phyloP scores from a whole-genome alignment of 164 flowering plant species.

The Umbellularia californica region DNA sequence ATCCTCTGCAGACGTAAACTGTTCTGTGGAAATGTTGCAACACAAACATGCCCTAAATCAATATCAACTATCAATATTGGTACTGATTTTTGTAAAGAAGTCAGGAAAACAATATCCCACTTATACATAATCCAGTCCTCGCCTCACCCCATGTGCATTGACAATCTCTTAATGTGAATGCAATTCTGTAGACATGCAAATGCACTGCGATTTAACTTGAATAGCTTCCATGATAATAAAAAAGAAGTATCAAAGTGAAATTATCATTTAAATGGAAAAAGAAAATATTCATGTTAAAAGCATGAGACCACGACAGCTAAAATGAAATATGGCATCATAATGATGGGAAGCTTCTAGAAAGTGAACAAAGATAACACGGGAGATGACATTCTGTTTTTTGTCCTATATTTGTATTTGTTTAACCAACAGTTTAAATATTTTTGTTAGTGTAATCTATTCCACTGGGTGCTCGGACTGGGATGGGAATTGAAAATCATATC shows the following conservation, averaged over 20 bases:
- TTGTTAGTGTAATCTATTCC: background rate
- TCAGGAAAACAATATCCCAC: no score
- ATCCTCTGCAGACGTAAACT: no score
- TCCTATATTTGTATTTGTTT: background rate
- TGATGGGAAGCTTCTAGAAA: background rate
- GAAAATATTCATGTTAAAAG: background rate
- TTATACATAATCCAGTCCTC: no score
- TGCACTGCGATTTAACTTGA: background rate
- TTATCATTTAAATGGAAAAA: background rate
- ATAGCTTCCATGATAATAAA: background rate
- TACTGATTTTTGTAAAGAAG: no score
- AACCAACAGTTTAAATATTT: background rate
- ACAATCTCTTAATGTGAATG: background rate
- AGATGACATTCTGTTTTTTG: no score
- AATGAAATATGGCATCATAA: background rate
- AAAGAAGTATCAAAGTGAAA: background rate
- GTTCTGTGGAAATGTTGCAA: no score
- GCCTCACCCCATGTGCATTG: no score
- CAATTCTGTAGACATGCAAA: background rate
- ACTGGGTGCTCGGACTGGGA: background rate
- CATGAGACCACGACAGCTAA: background rate
- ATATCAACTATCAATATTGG: no score
- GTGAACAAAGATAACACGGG: no score
- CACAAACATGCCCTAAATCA: no score
- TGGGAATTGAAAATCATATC: background rate